Evolutionary conservation across 805 yeast species (phyloP).

Genomic region (Spathaspora gorwiae): DNA sequence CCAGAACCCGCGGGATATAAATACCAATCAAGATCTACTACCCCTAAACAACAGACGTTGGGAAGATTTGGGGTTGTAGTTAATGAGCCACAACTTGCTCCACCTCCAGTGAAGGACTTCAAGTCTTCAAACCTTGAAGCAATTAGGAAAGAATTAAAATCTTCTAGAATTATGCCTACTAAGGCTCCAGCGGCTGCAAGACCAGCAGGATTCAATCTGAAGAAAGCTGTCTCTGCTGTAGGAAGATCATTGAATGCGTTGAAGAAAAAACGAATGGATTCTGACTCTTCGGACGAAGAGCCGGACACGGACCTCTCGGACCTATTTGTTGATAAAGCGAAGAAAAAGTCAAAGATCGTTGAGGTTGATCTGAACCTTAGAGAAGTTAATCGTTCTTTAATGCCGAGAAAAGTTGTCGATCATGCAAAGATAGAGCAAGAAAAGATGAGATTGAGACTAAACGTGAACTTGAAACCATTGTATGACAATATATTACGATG

Average conservation of each 20-base stretch:
- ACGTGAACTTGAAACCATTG: conserved; percentile 73
- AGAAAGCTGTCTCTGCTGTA: conserved; percentile 11
- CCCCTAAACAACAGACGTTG: conserved; percentile 32
- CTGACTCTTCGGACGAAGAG: conserved; percentile 30
- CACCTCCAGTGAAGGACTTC: conserved; percentile 26
- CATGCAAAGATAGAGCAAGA: conserved; percentile 55
- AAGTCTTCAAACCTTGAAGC: conserved; percentile 31
- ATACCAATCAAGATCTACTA: conserved; percentile 2
- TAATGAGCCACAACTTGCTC: conserved; percentile 29
- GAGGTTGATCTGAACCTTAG: conserved; percentile 38
- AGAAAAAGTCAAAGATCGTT: conserved; percentile 29
- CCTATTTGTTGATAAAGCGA: conserved; percentile 33
- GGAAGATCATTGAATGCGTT: conserved; percentile 36
- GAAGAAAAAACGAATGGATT: conserved; percentile 25
- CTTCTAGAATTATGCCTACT: conserved; percentile 9
- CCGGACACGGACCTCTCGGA: conserved; percentile 38
- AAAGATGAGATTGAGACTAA: conserved; percentile 71
- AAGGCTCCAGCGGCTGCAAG: conserved; percentile 28
- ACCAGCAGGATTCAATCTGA: conserved; percentile 51
- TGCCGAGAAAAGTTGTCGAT: conserved; percentile 26
- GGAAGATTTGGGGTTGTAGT: conserved; percentile 31
- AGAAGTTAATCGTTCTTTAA: conserved; percentile 2
- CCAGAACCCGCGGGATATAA: conserved; percentile 1
- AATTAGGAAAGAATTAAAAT: conserved; percentile 27
- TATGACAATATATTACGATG: conserved; percentile 68